These are phyloP conservation scores for Cryphonectria radicalis DNA, from an alignment of 2,329 filamentous ascomycete genomes.

Conservation along the genomic window DNA sequence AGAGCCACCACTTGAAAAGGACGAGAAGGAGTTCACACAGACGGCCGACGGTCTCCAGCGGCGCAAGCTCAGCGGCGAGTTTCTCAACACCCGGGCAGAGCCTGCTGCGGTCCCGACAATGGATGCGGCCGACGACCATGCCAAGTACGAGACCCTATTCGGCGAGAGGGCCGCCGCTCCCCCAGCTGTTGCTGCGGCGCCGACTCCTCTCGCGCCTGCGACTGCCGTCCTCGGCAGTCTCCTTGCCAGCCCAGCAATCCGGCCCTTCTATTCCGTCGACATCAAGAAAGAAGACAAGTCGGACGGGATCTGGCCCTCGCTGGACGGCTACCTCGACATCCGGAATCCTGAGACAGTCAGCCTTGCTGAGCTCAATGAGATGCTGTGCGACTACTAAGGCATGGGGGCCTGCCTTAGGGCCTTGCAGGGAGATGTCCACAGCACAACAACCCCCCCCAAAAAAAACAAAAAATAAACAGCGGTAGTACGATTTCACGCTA, in stretches of 20 bases:
- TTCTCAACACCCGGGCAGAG: slow-evolving; percentile 39
- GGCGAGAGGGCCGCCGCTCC: slow-evolving; percentile 43
- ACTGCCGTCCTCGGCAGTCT: slow-evolving; percentile 44
- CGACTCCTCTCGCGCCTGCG: not conserved
- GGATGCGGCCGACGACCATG: slow-evolving; percentile 45
- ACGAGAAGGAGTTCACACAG: slow-evolving; percentile 96
- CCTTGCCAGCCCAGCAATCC: slow-evolving; percentile 61
- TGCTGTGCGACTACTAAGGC: slow-evolving; percentile 71
- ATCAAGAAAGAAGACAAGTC: slow-evolving; percentile 47
- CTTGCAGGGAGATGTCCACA: not conserved
- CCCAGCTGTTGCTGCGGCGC: slow-evolving; percentile 31
- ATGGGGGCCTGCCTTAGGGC: too few relatives aligned
- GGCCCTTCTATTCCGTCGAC: slow-evolving; percentile 50
- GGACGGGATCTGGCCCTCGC: slow-evolving; percentile 47
- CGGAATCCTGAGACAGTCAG: slow-evolving; percentile 86
- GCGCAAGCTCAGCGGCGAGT: slow-evolving; percentile 58
- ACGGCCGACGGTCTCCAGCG: slow-evolving; percentile 84
- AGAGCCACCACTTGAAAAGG: slow-evolving; percentile 87
- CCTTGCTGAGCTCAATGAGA: slow-evolving; percentile 87
- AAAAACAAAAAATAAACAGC: not conserved
- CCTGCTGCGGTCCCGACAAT: slow-evolving; percentile 41
- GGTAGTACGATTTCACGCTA: not conserved
- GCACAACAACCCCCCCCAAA: too few relatives aligned
- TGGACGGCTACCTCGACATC: slow-evolving; percentile 57
- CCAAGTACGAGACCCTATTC: slow-evolving; percentile 59